These are phyloP conservation scores for Botryobasidium botryosum DNA, from an alignment of 768 basidiomycete species.

Conservation along the genomic window DNA sequence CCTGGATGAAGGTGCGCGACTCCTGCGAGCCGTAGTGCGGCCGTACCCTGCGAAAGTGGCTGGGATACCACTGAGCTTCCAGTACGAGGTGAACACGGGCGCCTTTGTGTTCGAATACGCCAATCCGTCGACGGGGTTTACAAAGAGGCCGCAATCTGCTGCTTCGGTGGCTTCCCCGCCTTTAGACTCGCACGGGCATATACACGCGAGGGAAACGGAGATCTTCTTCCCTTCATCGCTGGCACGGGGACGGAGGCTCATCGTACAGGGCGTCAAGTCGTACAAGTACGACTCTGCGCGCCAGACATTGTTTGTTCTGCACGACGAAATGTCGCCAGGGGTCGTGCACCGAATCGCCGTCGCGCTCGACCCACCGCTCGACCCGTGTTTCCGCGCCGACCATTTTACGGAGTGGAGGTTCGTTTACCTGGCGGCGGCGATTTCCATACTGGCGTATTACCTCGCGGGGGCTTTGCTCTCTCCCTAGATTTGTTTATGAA, in stretches of 20 bases:
- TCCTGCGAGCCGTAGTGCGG: constrained; percentile 63
- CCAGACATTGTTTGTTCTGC: constrained; percentile 61
- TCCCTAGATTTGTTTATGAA: too few species aligned
- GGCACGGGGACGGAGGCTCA: constrained; percentile 36
- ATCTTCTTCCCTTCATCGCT: constrained; percentile 59
- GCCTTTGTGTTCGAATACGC: constrained; percentile 48
- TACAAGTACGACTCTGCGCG: constrained; percentile 43
- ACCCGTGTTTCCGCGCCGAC: too few species aligned
- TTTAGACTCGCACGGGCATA: constrained; percentile 22
- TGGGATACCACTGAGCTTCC: constrained; percentile 56
- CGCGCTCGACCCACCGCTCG: constrained; percentile 36
- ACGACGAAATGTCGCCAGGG: constrained; percentile 27
- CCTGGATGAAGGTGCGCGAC: constrained; percentile 68
- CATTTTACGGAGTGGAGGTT: too few species aligned
- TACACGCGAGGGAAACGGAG: constrained; percentile 50
- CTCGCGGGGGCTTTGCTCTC: too few species aligned
- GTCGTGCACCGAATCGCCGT: constrained; percentile 35
- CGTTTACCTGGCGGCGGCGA: too few species aligned
- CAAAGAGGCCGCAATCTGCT: neutral
- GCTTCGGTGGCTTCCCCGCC: constrained; percentile 25
- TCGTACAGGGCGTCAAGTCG: constrained; percentile 42
- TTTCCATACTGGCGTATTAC: too few species aligned
- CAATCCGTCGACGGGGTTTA: neutral
- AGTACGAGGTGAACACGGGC: constrained; percentile 66
- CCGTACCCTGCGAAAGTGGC: constrained; percentile 86